These are phyloP conservation scores for Trichoderma atrobrunneum DNA, from an alignment of 2,329 filamentous ascomycete genomes.

Conservation along the genomic window DNA sequence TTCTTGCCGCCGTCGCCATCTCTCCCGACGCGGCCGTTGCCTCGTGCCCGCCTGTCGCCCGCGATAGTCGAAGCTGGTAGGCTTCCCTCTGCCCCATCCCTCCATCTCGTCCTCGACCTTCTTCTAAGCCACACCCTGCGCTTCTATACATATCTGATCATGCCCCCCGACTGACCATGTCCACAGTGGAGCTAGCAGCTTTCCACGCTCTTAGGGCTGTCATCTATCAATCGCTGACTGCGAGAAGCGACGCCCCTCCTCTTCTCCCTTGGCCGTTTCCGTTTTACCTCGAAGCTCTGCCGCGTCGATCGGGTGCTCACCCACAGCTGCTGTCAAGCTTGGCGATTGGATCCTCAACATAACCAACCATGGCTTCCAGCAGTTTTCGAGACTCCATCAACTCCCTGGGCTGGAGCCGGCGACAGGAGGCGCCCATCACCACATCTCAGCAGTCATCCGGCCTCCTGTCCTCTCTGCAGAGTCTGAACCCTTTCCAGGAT, in stretches of 20 bases:
- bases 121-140: conserved; percentile 12
- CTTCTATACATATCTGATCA: conserved; percentile 20
- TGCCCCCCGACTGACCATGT: conserved; percentile 24
- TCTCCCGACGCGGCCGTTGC: conserved; percentile 26
- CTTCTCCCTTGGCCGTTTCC: neutral
- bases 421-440: conserved; percentile 75
- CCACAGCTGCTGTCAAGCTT: neutral
- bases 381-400: conserved; percentile 94
- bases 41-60: conserved; percentile 23
- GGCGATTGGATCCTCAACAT: neutral
- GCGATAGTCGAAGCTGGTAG: conserved; percentile 20
- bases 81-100: conserved; percentile 12
- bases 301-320: conserved; percentile 1
- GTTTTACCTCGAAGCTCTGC: conserved; percentile 4
- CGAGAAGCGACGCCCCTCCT: neutral
- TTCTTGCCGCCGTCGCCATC: conserved; percentile 29
- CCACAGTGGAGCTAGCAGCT: conserved; percentile 21
- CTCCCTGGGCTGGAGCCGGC: conserved; percentile 89
- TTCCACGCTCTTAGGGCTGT: conserved; percentile 3
- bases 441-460: conserved; percentile 67
- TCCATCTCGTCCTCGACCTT: conserved; percentile 10
- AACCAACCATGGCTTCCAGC: conserved; percentile 68
- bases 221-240: conserved; percentile 14
- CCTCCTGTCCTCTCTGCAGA: conserved; percentile 76
- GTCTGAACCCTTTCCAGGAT: conserved; percentile 81